phyloP scores from a whole-genome alignment of 768 basidiomycete genomes.

The Sporobolomyces phaffii region DNA sequence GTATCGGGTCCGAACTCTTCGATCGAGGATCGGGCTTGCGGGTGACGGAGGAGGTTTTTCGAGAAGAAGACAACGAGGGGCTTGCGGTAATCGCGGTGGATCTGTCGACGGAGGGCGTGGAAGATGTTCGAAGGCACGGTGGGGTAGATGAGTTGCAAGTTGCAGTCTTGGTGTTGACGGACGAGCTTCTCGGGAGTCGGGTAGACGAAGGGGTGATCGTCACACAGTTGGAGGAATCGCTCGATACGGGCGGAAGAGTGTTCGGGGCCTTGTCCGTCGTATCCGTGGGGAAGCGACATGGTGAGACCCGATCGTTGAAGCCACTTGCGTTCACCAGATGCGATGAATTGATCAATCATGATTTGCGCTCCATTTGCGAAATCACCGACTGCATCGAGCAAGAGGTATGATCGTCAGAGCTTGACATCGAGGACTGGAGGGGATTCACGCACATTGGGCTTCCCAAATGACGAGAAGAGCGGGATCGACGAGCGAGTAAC shows the following conservation, averaged over 20 bases:
- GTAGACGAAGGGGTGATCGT: constrained; percentile 89
- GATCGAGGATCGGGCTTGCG: constrained; percentile 76
- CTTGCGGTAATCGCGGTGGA: constrained; percentile 90
- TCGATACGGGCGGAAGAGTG: constrained; percentile 94
- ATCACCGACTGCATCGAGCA: constrained; percentile 60
- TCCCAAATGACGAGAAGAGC: constrained; percentile 93
- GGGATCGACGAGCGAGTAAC: constrained; percentile 95
- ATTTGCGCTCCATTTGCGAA: constrained; percentile 96
- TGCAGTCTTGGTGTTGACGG: constrained; percentile 96
- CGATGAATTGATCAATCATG: constrained; percentile 98
- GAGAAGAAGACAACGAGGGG: constrained; percentile 96
- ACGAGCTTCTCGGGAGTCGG: constrained; percentile 83
- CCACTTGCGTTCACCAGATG: constrained; percentile 96
- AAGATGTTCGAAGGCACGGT: constrained; percentile 62
- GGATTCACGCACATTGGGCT: constrained; percentile 60
- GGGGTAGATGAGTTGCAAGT: constrained; percentile 97
- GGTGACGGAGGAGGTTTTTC: constrained; percentile 89
- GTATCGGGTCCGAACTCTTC: constrained; percentile 84
- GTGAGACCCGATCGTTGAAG: constrained; percentile 86
- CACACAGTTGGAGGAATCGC: constrained; percentile 94
- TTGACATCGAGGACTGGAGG: not conserved
- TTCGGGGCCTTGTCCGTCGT: constrained; percentile 97
- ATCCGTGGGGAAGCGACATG: constrained; percentile 67
- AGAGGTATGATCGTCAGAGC: not conserved
- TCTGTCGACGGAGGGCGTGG: constrained; percentile 96